A percentile compares a stretch with the other conserved stretches of the same genome.
phyloP scores from a whole-genome alignment of 495 filamentous ascomycete genomes.

The Penicillium robsamsonii region DNA sequence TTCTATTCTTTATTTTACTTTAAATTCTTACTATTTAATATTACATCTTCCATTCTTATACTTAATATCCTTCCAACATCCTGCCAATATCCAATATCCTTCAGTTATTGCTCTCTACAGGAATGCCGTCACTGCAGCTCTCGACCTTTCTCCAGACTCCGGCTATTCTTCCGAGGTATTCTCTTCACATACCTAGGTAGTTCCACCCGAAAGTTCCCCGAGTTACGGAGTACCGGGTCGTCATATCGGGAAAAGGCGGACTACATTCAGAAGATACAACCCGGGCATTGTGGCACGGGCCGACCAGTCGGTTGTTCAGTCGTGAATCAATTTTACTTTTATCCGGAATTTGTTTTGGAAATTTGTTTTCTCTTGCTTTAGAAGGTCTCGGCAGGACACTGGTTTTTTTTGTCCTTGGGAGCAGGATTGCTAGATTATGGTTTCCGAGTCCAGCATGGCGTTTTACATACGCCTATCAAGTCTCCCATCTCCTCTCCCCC shows the following conservation, averaged over 20 bases:
- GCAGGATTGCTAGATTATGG: slow-evolving; percentile 38
- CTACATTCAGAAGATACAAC: neutral
- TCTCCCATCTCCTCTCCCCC: neutral
- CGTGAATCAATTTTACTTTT: slow-evolving; percentile 1
- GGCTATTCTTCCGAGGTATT: slow-evolving; percentile 2
- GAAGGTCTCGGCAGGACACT: slow-evolving; percentile 12
- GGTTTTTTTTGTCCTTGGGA: slow-evolving; percentile 15
- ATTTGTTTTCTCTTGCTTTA: slow-evolving; percentile 2
- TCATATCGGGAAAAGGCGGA: slow-evolving; percentile 23
- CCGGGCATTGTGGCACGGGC: slow-evolving; percentile 14
- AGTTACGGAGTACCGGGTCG: slow-evolving; percentile 10
- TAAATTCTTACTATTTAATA: neutral
- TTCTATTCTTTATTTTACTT: neutral
- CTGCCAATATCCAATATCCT: too few relatives aligned
- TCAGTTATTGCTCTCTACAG: neutral
- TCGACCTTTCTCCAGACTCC: neutral
- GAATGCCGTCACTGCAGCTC: neutral
- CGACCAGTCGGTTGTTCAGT: slow-evolving; percentile 12
- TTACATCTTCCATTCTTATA: neutral
- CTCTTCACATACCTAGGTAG: too few relatives aligned
- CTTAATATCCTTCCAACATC: neutral
- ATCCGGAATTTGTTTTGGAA: neutral
- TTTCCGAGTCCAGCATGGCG: slow-evolving; percentile 31
- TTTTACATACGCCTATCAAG: slow-evolving; percentile 16
- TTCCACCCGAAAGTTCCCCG: slow-evolving; percentile 4